Evolutionary conservation across 352 stramenopile species (phyloP).

Genomic region (Globisporangium sylvaticum): DNA sequence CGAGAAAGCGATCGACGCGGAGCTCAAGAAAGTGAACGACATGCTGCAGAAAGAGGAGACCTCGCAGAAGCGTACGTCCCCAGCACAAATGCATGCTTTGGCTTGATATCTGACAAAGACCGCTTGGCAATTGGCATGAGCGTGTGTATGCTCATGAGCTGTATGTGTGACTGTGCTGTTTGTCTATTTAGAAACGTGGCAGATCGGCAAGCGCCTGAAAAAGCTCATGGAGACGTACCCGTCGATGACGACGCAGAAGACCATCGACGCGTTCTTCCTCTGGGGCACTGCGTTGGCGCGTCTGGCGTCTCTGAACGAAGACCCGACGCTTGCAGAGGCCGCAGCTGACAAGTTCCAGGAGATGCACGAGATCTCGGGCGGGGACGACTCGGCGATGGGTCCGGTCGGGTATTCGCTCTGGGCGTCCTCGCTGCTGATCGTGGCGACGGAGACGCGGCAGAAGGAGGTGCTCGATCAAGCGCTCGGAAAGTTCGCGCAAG

Average conservation of each 20-base stretch:
- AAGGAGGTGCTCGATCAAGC: conserved; percentile 52
- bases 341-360: conserved; percentile 82
- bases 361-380: conserved; percentile 48
- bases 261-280: conserved; percentile 74
- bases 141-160: background rate
- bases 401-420: conserved; percentile 77
- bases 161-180: background rate
- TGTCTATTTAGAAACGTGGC: conserved; percentile 64
- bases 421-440: conserved; percentile 70
- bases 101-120: no score
- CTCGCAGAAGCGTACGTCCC: conserved; percentile 44
- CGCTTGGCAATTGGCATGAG: no score
- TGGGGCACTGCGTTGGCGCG: conserved; percentile 76
- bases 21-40: conserved; percentile 49
- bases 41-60: conserved; percentile 63
- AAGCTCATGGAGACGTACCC: conserved; percentile 64
- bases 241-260: conserved; percentile 41
- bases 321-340: conserved; percentile 63
- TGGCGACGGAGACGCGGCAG: conserved; percentile 67
- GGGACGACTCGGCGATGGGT: conserved; percentile 58
- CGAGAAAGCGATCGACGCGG: conserved; percentile 20
- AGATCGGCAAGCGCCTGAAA: conserved; percentile 84
- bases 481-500: conserved; percentile 61
- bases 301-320: conserved; percentile 70
- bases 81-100: background rate